Conservation (phyloP, 2,329 filamentous ascomycete genomes). For the Fusarium hainanense region DNA sequence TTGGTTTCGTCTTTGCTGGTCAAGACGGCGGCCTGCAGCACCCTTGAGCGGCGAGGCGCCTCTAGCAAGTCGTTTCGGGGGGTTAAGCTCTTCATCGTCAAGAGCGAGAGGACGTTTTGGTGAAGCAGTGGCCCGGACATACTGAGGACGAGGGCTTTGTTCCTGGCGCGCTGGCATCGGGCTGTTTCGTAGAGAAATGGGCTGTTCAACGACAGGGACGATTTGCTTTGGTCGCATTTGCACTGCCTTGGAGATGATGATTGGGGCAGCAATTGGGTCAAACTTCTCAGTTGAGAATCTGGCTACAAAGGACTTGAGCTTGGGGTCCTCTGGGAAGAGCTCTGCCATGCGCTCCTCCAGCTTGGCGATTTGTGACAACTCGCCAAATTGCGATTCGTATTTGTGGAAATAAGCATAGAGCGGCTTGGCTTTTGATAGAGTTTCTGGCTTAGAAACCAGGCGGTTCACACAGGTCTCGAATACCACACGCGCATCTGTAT, state of each 20-base stretch:
- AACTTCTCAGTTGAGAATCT: slow-evolving; percentile 79
- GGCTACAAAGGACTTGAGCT: slow-evolving; percentile 77
- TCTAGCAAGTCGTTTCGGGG: slow-evolving; percentile 86
- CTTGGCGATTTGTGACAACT: slow-evolving; percentile 89
- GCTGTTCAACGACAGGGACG: slow-evolving; percentile 66
- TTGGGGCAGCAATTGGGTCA: slow-evolving; percentile 82
- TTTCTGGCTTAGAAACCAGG: slow-evolving; percentile 80
- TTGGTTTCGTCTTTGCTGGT: slow-evolving; percentile 76
- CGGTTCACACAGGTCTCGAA: slow-evolving; percentile 94
- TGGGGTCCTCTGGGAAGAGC: slow-evolving; percentile 89
- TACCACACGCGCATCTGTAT: slow-evolving; percentile 86
- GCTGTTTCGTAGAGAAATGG: slow-evolving; percentile 58
- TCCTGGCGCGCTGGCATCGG: slow-evolving; percentile 53
- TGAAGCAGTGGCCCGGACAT: slow-evolving; percentile 61
- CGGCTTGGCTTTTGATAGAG: slow-evolving; percentile 79
- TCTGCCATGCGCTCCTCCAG: slow-evolving; percentile 93
- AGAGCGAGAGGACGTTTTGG: slow-evolving; percentile 70
- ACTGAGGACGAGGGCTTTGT: slow-evolving; percentile 61
- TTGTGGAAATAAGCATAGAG: slow-evolving; percentile 94
- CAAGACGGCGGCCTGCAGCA: slow-evolving; percentile 84
- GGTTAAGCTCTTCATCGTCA: slow-evolving; percentile 79
- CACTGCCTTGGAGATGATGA: slow-evolving; percentile 82
- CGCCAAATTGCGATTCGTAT: slow-evolving; percentile 94
- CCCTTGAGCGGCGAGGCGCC: slow-evolving; percentile 95
- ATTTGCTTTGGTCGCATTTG: slow-evolving; percentile 76